Evolutionary conservation across 495 filamentous ascomycete genomes (phyloP).

Genomic region (Pyrenopolyporus hunteri): DNA sequence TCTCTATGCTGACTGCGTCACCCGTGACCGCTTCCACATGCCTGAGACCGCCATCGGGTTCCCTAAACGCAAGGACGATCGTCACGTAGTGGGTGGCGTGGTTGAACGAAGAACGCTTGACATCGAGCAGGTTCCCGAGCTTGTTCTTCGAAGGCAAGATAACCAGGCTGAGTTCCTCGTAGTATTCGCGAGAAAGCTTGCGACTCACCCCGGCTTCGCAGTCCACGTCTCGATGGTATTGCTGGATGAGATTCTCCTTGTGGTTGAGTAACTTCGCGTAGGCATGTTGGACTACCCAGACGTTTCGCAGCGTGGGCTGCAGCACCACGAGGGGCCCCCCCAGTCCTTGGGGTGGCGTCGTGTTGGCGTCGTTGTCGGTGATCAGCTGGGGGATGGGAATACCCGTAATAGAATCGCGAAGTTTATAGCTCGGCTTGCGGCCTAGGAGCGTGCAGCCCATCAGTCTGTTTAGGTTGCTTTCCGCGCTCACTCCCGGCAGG

Average conservation of each 20-base stretch:
- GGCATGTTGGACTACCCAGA: constrained; percentile 31
- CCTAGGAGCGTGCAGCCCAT: background rate
- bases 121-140: constrained; percentile 28
- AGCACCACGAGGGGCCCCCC: constrained; percentile 1
- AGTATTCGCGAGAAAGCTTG: constrained; percentile 30
- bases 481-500: constrained; percentile 5
- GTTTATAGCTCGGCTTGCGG: constrained; percentile 21
- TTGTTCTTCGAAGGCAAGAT: constrained; percentile 26
- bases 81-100: constrained; percentile 19
- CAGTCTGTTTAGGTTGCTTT: constrained; percentile 5
- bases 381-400: constrained; percentile 2
- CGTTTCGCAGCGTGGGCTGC: constrained; percentile 28
- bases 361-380: background rate
- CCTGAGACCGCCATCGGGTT: background rate
- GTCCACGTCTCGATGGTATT: constrained; percentile 3
- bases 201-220: background rate
- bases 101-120: constrained; percentile 22
- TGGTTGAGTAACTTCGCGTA: constrained; percentile 11
- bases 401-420: constrained; percentile 6
- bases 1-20: background rate
- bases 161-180: constrained; percentile 16
- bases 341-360: background rate
- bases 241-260: constrained; percentile 24
- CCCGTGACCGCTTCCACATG: constrained; percentile 20
- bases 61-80: constrained; percentile 5